These are phyloP conservation scores for Barnettozyma salicaria DNA, from an alignment of 805 yeast genomes.

Conservation along the genomic window DNA sequence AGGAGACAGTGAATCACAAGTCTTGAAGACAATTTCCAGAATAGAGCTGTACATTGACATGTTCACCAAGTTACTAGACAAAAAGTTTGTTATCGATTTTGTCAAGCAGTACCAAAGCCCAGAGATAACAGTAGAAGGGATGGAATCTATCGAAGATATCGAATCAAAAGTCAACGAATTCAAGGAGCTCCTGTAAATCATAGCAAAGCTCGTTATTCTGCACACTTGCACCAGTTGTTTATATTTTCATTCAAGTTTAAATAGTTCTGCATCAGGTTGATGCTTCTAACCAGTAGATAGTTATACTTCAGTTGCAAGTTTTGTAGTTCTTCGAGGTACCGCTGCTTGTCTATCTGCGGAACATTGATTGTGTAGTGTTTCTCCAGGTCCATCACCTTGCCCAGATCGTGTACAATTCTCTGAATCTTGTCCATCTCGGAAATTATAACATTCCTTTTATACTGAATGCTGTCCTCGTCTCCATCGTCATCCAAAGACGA, in stretches of 20 bases:
- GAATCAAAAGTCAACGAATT: slow-evolving; percentile 16
- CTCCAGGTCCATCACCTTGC: slow-evolving; percentile 6
- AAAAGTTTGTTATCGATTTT: slow-evolving; percentile 2
- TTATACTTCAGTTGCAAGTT: slow-evolving; percentile 20
- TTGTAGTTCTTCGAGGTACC: slow-evolving; percentile 4
- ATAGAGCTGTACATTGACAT: slow-evolving; percentile 1
- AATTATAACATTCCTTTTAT: neutral
- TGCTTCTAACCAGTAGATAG: slow-evolving; percentile 18
- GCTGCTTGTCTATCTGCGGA: slow-evolving; percentile 7
- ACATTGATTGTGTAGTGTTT: slow-evolving; percentile 6
- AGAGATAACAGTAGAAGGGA: neutral
- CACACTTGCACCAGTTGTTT: slow-evolving; percentile 7
- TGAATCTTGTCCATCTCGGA: slow-evolving; percentile 3
- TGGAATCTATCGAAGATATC: slow-evolving; percentile 7
- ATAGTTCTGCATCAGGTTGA: slow-evolving; percentile 21
- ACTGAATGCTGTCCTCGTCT: neutral
- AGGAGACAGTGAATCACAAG: neutral
- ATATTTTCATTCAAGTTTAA: slow-evolving; percentile 19
- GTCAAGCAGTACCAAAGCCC: neutral
- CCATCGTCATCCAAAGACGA: neutral
- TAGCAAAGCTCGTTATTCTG: neutral
- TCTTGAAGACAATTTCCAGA: neutral
- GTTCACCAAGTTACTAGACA: neutral
- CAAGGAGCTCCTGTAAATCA: neutral
- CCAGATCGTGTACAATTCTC: neutral